Evolutionary conservation across 2,329 filamentous ascomycete genomes (phyloP).

Genomic region (Claviceps lovelessii): DNA sequence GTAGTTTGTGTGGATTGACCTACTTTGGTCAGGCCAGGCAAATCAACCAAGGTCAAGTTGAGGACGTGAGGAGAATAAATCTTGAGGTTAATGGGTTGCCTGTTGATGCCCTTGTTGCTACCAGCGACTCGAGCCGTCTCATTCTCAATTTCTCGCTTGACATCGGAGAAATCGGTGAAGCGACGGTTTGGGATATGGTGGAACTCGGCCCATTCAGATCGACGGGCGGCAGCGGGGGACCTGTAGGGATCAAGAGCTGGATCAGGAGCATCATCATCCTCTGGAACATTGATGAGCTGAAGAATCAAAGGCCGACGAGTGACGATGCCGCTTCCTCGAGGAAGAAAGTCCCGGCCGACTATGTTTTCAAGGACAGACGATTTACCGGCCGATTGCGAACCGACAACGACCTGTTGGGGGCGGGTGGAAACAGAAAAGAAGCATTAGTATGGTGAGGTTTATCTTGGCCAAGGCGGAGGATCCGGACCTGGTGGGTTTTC

Average conservation of each 20-base stretch:
- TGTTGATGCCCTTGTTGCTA: conserved; percentile 95
- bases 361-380: conserved; percentile 98
- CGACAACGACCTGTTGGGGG: conserved; percentile 69
- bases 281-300: conserved; percentile 92
- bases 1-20: conserved; percentile 6
- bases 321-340: conserved; percentile 90
- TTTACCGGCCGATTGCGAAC: conserved; percentile 95
- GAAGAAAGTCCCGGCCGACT: conserved; percentile 91
- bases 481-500: conserved; percentile 14
- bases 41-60: conserved; percentile 88
- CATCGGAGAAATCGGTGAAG: conserved; percentile 82
- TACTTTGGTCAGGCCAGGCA: conserved; percentile 91
- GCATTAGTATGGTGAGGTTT: not conserved
- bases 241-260: conserved; percentile 58
- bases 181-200: conserved; percentile 82
- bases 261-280: conserved; percentile 53
- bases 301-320: conserved; percentile 88
- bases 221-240: conserved; percentile 54
- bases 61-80: conserved; percentile 96
- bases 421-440: not conserved
- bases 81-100: conserved; percentile 94
- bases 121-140: conserved; percentile 86
- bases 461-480: conserved; percentile 3
- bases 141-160: conserved; percentile 92
- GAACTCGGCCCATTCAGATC: conserved; percentile 81